phyloP scores from a whole-genome alignment of 2,329 filamentous ascomycete species.

The Aureobasidium sp. region DNA sequence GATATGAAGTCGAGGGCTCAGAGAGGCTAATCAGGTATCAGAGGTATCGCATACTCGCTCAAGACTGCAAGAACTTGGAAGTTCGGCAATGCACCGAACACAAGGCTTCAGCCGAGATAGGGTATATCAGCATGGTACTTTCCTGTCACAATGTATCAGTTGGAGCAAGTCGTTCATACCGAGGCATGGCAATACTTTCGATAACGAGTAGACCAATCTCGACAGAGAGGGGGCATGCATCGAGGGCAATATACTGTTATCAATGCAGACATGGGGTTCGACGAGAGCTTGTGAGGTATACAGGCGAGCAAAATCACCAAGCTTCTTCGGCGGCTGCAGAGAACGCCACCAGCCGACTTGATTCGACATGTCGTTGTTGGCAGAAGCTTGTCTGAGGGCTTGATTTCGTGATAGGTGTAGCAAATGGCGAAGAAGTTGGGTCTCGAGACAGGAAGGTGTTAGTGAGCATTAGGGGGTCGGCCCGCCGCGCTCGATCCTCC shows the following conservation, averaged over 20 bases:
- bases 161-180: background rate
- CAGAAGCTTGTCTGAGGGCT: constrained; percentile 1
- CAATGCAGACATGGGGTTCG: background rate
- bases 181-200: background rate
- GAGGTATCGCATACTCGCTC: background rate
- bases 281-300: background rate
- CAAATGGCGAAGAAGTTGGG: background rate
- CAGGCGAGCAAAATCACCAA: background rate
- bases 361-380: background rate
- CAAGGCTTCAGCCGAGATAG: background rate
- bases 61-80: background rate
- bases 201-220: background rate
- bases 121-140: background rate
- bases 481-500: constrained; percentile 1
- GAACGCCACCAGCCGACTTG: background rate
- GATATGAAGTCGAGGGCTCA: background rate
- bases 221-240: too few species aligned
- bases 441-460: constrained; percentile 1
- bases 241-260: background rate
- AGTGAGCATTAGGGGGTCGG: background rate
- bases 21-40: background rate
- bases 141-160: background rate
- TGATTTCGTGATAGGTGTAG: background rate
- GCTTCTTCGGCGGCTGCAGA: background rate
- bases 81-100: background rate